phyloP scores from a whole-genome alignment of 1,284 basidiomycete species.

The Pseudozyma thailandica region DNA sequence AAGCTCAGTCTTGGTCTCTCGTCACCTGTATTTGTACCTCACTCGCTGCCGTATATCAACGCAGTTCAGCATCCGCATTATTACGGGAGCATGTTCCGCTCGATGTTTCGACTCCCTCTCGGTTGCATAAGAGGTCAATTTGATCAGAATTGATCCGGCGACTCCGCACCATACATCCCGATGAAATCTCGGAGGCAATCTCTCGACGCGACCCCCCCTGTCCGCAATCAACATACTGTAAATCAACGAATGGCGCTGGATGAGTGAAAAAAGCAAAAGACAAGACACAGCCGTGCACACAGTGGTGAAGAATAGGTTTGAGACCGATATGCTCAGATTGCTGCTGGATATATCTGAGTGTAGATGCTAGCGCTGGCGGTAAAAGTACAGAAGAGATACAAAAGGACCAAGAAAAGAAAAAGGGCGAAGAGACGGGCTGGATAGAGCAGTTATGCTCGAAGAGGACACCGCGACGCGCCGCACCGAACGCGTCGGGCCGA shows the following conservation, averaged over 20 bases:
- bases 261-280: neutral
- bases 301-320: constrained; percentile 9
- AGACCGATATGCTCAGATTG: constrained; percentile 58
- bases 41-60: neutral
- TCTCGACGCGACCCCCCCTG: too few species aligned
- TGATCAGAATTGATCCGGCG: too few species aligned
- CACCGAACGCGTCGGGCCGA: constrained; percentile 43
- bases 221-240: too few species aligned
- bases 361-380: constrained; percentile 55
- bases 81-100: too few species aligned
- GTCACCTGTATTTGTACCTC: constrained; percentile 15
- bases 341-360: constrained; percentile 57
- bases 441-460: neutral
- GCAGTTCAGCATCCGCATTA: neutral
- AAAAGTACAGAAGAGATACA: constrained; percentile 59
- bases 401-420: constrained; percentile 42
- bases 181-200: too few species aligned
- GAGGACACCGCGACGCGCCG: constrained; percentile 47
- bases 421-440: constrained; percentile 8
- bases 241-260: too few species aligned
- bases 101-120: too few species aligned
- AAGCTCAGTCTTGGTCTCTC: neutral
- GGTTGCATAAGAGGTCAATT: too few species aligned
- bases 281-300: constrained; percentile 8
- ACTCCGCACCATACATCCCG: too few species aligned